Percentiles rank a stretch among this genome's conserved stretches.
phyloP scores from a whole-genome alignment of 1,139 yeast species.

The Lodderomyces oxycetoniae region DNA sequence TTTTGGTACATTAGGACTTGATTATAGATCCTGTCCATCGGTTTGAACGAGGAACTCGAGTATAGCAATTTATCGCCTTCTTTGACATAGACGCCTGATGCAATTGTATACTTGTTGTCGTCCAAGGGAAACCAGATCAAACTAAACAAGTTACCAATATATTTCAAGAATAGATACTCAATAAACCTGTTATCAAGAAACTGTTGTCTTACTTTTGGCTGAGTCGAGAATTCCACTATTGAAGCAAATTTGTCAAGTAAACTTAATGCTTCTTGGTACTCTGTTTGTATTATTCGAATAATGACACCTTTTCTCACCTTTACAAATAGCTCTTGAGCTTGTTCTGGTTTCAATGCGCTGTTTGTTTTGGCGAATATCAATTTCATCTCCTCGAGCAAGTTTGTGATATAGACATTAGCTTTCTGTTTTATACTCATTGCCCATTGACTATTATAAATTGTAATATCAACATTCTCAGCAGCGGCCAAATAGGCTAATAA shows the following conservation, averaged over 20 bases:
- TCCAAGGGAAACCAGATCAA: slow-evolving; percentile 20
- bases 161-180: slow-evolving; percentile 26
- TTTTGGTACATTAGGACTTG: slow-evolving; percentile 20
- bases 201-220: slow-evolving; percentile 19
- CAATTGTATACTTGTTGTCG: slow-evolving; percentile 7
- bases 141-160: slow-evolving; percentile 19
- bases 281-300: slow-evolving; percentile 16
- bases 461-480: slow-evolving; percentile 1
- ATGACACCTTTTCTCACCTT: slow-evolving; percentile 10
- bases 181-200: slow-evolving; percentile 22
- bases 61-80: slow-evolving; percentile 9
- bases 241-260: slow-evolving; percentile 18
- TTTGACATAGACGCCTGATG: slow-evolving; percentile 6
- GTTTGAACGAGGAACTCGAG: slow-evolving; percentile 13
- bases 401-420: slow-evolving; percentile 1
- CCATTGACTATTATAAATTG: slow-evolving; percentile 6
- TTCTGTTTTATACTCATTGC: slow-evolving; percentile 2
- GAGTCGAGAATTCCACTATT: slow-evolving; percentile 22
- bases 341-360: slow-evolving; percentile 1
- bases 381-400: slow-evolving; percentile 6
- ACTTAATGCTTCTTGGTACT: slow-evolving; percentile 20
- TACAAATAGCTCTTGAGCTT: slow-evolving; percentile 9
- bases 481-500: slow-evolving; percentile 12
- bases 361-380: slow-evolving; percentile 3
- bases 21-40: slow-evolving; percentile 19